Percentiles rank a stretch among this genome's conserved stretches.
Conservation (phyloP, 2,329 filamentous ascomycete genomes). For the Colletotrichum kahawae region DNA sequence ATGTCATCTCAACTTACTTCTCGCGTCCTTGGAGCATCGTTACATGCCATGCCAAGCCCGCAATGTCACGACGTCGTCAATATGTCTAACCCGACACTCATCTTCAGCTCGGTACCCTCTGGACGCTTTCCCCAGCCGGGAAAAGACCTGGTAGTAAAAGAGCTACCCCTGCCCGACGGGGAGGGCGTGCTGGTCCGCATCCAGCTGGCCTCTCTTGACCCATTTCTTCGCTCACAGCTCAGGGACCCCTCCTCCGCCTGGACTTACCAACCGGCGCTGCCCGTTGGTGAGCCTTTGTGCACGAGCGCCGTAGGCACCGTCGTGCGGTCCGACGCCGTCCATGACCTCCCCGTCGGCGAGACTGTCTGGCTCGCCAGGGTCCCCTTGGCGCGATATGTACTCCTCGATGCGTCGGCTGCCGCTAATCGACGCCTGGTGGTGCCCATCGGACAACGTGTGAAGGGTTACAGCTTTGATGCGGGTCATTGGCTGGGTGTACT, state of each 20-base stretch:
- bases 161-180: background rate
- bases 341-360: background rate
- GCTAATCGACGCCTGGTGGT: background rate
- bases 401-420: background rate
- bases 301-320: background rate
- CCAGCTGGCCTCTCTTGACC: conserved; percentile 65
- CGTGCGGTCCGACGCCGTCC: background rate
- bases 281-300: background rate
- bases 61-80: background rate
- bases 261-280: background rate
- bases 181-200: background rate
- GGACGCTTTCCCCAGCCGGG: background rate
- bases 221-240: conserved; percentile 76
- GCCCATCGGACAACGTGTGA: background rate
- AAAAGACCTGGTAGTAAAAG: background rate
- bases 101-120: background rate
- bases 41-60: background rate
- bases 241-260: conserved; percentile 44
- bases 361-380: background rate
- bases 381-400: background rate
- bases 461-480: background rate
- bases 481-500: background rate
- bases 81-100: background rate
- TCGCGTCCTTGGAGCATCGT: background rate
- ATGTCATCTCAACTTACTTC: background rate